Percentiles rank a stretch among this genome's conserved stretches.
These are phyloP conservation scores for Raffaelea deltoideospora DNA, from an alignment of 2,329 filamentous ascomycete genomes.

Conservation along the genomic window DNA sequence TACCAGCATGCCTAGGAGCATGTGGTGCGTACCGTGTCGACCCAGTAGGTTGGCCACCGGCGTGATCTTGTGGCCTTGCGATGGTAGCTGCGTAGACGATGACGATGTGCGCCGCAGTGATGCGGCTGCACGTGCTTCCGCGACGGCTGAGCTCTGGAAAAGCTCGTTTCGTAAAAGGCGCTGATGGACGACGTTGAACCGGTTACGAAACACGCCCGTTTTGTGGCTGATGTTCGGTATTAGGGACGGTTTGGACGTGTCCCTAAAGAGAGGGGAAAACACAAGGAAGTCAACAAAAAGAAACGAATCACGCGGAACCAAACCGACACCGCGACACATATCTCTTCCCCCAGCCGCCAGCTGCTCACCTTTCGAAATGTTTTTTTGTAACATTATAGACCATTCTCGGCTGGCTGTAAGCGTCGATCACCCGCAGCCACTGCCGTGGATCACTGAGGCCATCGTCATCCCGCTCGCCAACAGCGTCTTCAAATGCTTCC, in stretches of 20 bases:
- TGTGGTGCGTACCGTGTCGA: slow-evolving; percentile 68
- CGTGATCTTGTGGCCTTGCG: slow-evolving; percentile 72
- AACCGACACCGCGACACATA: not conserved
- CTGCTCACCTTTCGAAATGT: slow-evolving; percentile 62
- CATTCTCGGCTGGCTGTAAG: slow-evolving; percentile 72
- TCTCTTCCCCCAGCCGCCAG: no score
- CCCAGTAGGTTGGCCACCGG: slow-evolving; percentile 65
- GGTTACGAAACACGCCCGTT: slow-evolving; percentile 72
- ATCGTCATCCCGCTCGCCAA: slow-evolving; percentile 39
- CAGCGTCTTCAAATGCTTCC: slow-evolving; percentile 31
- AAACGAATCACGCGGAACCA: not conserved
- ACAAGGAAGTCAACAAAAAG: slow-evolving; percentile 6
- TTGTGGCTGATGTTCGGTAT: slow-evolving; percentile 69
- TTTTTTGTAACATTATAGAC: slow-evolving; percentile 69
- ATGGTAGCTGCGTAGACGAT: slow-evolving; percentile 13
- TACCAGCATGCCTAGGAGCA: slow-evolving; percentile 72
- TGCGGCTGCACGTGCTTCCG: slow-evolving; percentile 36
- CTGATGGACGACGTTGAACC: slow-evolving; percentile 86
- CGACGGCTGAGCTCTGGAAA: slow-evolving; percentile 71
- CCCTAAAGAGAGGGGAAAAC: slow-evolving; percentile 21
- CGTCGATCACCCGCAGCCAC: slow-evolving; percentile 72
- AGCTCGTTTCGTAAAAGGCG: slow-evolving; percentile 82
- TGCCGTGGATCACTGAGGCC: slow-evolving; percentile 52
- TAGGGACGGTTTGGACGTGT: slow-evolving; percentile 49
- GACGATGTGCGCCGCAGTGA: slow-evolving; percentile 42